Base-by-base conservation (phyloP, 345 rosid species). In the Heritiera littoralis region DNA sequence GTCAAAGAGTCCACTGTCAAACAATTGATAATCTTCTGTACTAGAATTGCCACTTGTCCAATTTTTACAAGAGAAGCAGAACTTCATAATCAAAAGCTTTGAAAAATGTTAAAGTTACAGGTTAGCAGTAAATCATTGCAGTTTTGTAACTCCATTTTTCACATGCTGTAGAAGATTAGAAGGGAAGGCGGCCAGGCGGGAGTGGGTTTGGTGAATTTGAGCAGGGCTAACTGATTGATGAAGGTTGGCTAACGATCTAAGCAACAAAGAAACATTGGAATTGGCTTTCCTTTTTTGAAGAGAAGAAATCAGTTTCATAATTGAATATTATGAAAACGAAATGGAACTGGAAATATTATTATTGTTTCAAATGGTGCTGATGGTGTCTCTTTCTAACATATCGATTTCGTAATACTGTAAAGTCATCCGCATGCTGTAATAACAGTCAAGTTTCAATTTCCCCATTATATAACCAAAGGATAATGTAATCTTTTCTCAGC, bases 331-430 rank as follows among this genome's bases (percentile, higher is more conserved):
- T 13, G 56, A 52, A 18, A 52, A 52, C 14, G 56, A 52, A 52
- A 52, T 52, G 18, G 56, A 52, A 52, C 14, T 52, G 52, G 6
- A 35, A 35, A 35, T 35, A 35, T 35, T 69, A 48, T 69, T 12
- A 69, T 60, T 46, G 74, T 23, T 46, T 28, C 74, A 69, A 56
- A 69, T 69, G 74, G 40, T 46, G 40, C n/a, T 69, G 73, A 13
- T 46, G 40, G 30, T 46, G 38, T 69, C 73, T 20, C 55, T 48
- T 51, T 60, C 65, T 23, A 23, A 17, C 11, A 66, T 15, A 65
- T 38, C 15, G 48, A 66, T 17, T 51, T 51, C 30, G 60, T 51
- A 32, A 32, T 8, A 72, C 75, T 71, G 45, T 49, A 71, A 71
- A 51, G 45, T 51, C 60, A 30, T 71, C 45, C 35, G 2, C 40